Evolutionary conservation across 345 rosid species (phyloP), one percentile per base, ranked within the genome.

Genomic region (Gossypium bickii): DNA sequence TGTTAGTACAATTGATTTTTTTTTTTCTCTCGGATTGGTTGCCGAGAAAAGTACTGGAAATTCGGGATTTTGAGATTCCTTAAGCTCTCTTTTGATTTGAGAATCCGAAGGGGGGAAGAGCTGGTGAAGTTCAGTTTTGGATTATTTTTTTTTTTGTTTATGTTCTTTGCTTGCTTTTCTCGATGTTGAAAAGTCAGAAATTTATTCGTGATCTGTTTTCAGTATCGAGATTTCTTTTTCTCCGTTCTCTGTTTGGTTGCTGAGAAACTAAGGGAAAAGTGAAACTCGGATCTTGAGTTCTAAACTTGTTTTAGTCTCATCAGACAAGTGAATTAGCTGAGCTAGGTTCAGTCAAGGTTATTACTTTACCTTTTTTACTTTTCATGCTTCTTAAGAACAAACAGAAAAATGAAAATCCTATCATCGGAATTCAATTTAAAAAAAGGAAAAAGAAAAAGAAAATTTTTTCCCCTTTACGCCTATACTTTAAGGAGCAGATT

Each of bases 251-350:
- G 70, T 66, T 80, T 66, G 64, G 73, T 62, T 67, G 71, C 59
- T 47, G 71, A 62, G 73, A 75, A 78, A 69, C 34, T 43, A 51
- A 67, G 56, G 67, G 49, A 29, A 74, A 64, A 64, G 16, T 49
- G 18, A 55, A 77, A 62, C 44, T 75, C 59, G 68, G 86, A 81
- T 81, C 78, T 67, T 69, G 60, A 18, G 47, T 63, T 74, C 61
- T 53, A 44, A 65, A 20, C 53, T 55, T 24, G 41, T 34, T 34
- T 34, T 34, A 34, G 41, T 34, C 41, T 34, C 41, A 34, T 34
- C 41, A 34, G 41, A 34, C 7, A 34, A 5, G 41, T 34, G 41
- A 34, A 34, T 34, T 51, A 71, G 74, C 64, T 57, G 38, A 41
- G 66, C 13, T 71, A 43, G 41, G 29, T 7, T 15, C 58, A 8